A percentile compares a stretch with the other conserved stretches of the same genome.
Conservation (phyloP, 805 yeast species). For the Kodamaea jinghongensis region DNA sequence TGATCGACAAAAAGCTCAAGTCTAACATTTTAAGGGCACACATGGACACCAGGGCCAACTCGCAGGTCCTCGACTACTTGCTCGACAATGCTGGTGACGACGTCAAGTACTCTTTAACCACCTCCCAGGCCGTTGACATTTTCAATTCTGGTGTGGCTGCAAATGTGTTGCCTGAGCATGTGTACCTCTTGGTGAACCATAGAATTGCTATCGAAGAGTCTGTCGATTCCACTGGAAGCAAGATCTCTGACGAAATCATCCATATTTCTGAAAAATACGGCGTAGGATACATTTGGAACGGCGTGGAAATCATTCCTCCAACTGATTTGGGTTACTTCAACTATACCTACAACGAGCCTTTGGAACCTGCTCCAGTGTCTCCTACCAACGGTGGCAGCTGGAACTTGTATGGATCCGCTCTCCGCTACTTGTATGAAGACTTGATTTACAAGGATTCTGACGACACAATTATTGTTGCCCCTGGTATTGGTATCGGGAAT, state of each 20-base stretch:
- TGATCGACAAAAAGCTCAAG: slow-evolving; percentile 31
- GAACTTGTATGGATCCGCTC: slow-evolving; percentile 36
- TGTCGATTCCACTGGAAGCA: slow-evolving; percentile 30
- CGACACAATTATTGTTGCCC: slow-evolving; percentile 31
- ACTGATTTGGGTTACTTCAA: slow-evolving; percentile 32
- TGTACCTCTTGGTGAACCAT: slow-evolving; percentile 41
- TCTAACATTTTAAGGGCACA: slow-evolving; percentile 39
- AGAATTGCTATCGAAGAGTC: slow-evolving; percentile 46
- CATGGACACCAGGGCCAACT: slow-evolving; percentile 34
- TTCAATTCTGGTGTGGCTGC: slow-evolving; percentile 48
- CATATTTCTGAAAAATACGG: slow-evolving; percentile 34
- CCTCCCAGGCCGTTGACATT: slow-evolving; percentile 50
- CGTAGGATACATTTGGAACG: slow-evolving; percentile 34
- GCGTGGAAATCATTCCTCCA: slow-evolving; percentile 19
- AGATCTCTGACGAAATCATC: slow-evolving; percentile 28
- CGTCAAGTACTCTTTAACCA: slow-evolving; percentile 38
- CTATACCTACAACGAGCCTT: slow-evolving; percentile 21
- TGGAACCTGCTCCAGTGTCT: slow-evolving; percentile 41
- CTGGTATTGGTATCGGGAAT: slow-evolving; percentile 35
- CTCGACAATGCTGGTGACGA: slow-evolving; percentile 15
- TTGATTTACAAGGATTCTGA: slow-evolving; percentile 21
- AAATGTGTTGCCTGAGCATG: slow-evolving; percentile 51
- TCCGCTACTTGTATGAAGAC: slow-evolving; percentile 39
- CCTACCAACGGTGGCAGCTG: slow-evolving; percentile 33
- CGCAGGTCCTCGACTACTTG: slow-evolving; percentile 33